A percentile compares a stretch with the other conserved stretches of the same genome.
phyloP scores from a whole-genome alignment of 768 basidiomycete species.

The Rhodotorula graminis region DNA sequence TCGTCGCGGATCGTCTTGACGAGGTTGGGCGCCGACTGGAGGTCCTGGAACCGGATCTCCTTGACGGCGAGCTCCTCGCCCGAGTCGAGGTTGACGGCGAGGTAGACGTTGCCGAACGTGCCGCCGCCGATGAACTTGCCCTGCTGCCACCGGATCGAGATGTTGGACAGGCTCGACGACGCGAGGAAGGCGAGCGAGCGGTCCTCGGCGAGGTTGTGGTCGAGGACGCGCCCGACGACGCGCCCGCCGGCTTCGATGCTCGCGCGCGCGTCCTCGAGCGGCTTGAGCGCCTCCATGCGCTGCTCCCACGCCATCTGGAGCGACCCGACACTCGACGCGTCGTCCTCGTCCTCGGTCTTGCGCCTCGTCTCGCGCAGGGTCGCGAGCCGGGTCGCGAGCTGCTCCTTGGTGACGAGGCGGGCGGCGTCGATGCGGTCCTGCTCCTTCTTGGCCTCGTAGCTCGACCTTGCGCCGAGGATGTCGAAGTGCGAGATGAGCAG shows the following conservation, averaged over 20 bases:
- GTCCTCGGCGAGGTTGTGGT: slow-evolving; percentile 89
- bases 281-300: slow-evolving; percentile 56
- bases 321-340: slow-evolving; percentile 17
- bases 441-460: slow-evolving; percentile 78
- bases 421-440: slow-evolving; percentile 73
- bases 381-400: slow-evolving; percentile 35
- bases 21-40: slow-evolving; percentile 77
- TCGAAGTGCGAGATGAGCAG: slow-evolving; percentile 96
- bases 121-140: slow-evolving; percentile 97
- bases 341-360: slow-evolving; percentile 26
- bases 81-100: slow-evolving; percentile 91
- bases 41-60: slow-evolving; percentile 94
- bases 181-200: slow-evolving; percentile 89
- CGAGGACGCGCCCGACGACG: slow-evolving; percentile 81
- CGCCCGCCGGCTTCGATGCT: slow-evolving; percentile 64
- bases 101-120: slow-evolving; percentile 98
- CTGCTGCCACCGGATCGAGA: slow-evolving; percentile 96
- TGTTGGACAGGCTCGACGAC: slow-evolving; percentile 80
- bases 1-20: slow-evolving; percentile 93
- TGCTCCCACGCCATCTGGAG: slow-evolving; percentile 45
- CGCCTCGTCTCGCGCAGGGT: slow-evolving; percentile 20
- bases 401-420: slow-evolving; percentile 40
- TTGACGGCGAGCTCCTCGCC: slow-evolving; percentile 98
- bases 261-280: slow-evolving; percentile 64
- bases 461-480: slow-evolving; percentile 89